A percentile compares a stretch with the other conserved stretches of the same genome.
These are phyloP conservation scores for Coccomyxa sp. DNA, from an alignment of 139 green algal species.

Conservation along the genomic window DNA sequence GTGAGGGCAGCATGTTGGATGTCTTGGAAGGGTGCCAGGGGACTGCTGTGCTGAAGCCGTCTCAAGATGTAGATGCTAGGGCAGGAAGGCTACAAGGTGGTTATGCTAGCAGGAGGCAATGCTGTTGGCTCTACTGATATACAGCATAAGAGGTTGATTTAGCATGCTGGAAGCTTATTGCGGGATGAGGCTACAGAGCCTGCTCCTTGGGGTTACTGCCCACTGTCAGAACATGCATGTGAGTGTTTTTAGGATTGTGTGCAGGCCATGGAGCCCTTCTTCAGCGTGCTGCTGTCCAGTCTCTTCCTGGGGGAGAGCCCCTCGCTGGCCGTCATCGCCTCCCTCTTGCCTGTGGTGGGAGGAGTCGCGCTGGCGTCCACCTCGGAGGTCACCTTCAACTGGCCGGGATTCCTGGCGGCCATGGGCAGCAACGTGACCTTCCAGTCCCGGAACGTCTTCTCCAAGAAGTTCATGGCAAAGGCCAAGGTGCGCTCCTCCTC, in stretches of 20 bases:
- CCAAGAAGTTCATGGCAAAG: slow-evolving; percentile 96
- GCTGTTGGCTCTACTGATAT: neutral
- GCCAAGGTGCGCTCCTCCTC: slow-evolving; percentile 26
- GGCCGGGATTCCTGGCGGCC: slow-evolving; percentile 80
- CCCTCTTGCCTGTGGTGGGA: slow-evolving; percentile 88
- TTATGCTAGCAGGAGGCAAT: too few relatives aligned
- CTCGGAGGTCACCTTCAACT: slow-evolving; percentile 86
- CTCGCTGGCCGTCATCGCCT: slow-evolving; percentile 58
- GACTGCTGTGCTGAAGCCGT: too few relatives aligned
- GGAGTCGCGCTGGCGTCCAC: slow-evolving; percentile 85
- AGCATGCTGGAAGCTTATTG: too few relatives aligned
- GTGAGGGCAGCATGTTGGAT: too few relatives aligned
- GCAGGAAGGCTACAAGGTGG: too few relatives aligned
- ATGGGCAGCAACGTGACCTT: slow-evolving; percentile 97
- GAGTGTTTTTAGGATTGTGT: neutral
- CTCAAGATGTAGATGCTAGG: too few relatives aligned
- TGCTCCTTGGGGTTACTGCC: neutral
- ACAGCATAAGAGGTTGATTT: too few relatives aligned
- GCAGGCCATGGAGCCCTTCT: slow-evolving; percentile 93
- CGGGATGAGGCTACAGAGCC: too few relatives aligned
- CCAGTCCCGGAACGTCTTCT: slow-evolving; percentile 94
- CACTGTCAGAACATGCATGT: too few relatives aligned
- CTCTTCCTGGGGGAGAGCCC: slow-evolving; percentile 84
- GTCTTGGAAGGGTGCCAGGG: too few relatives aligned
- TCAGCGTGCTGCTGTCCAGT: slow-evolving; percentile 82